phyloP scores from a whole-genome alignment of 768 basidiomycete genomes.

The Chalciporus piperatus region DNA sequence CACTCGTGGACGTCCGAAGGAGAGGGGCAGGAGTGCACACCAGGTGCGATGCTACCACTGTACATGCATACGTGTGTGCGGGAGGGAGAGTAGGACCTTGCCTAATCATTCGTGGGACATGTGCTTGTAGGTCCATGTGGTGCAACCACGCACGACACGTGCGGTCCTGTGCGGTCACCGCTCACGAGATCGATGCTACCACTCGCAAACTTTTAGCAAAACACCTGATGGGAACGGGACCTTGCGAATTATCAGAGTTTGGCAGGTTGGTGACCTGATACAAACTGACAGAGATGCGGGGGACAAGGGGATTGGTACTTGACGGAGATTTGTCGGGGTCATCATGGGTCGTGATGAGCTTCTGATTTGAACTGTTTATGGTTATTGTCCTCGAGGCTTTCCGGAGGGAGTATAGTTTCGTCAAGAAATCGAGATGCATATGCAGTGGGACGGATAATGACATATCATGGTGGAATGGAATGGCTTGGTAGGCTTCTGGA shows the following conservation, averaged over 20 bases:
- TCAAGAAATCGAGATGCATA: background rate
- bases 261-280: background rate
- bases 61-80: too few species aligned
- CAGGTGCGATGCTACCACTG: too few species aligned
- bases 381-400: conserved; percentile 8
- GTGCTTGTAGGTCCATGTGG: too few species aligned
- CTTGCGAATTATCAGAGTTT: background rate
- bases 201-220: too few species aligned
- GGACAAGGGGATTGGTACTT: background rate
- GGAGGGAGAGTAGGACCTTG: background rate
- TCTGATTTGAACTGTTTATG: background rate
- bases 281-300: background rate
- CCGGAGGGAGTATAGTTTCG: background rate
- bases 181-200: too few species aligned
- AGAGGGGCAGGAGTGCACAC: conserved; percentile 1
- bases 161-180: too few species aligned
- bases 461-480: conserved; percentile 12
- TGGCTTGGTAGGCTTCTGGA: conserved; percentile 10
- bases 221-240: too few species aligned
- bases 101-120: conserved; percentile 2
- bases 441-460: conserved; percentile 1
- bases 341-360: too few species aligned
- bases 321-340: conserved; percentile 9
- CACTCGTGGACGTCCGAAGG: conserved; percentile 20
- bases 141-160: too few species aligned